phyloP scores from a whole-genome alignment of 2,329 filamentous ascomycete genomes.

The Drechslerella dactyloides region DNA sequence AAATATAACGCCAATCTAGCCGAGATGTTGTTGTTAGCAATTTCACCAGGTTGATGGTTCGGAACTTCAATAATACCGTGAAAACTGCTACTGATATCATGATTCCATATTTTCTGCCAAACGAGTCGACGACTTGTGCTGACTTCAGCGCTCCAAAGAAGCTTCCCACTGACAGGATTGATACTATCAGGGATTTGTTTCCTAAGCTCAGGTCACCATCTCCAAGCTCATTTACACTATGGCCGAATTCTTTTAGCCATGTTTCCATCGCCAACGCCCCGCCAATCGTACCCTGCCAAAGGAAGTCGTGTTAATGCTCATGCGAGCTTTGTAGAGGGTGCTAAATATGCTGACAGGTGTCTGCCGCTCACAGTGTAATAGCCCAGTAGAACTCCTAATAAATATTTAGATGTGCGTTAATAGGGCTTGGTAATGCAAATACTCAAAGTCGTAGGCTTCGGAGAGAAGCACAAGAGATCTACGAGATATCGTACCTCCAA shows the following conservation, averaged over 20 bases:
- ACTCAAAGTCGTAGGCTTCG: not conserved
- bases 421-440: not conserved
- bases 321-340: too few relatives aligned
- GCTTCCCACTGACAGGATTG: slow-evolving; percentile 81
- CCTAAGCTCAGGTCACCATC: slow-evolving; percentile 58
- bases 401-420: not conserved
- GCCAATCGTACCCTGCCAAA: slow-evolving; percentile 65
- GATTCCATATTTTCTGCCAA: slow-evolving; percentile 28
- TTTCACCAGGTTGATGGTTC: not conserved
- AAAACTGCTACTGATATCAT: slow-evolving; percentile 35
- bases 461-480: not conserved
- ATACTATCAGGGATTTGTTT: slow-evolving; percentile 76
- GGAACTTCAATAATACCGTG: slow-evolving; percentile 7
- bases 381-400: slow-evolving; percentile 56
- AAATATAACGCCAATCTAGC: slow-evolving; percentile 68
- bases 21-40: not conserved
- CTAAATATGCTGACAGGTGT: not conserved
- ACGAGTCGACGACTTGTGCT: slow-evolving; percentile 28
- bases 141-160: slow-evolving; percentile 63
- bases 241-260: slow-evolving; percentile 70
- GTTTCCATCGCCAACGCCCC: slow-evolving; percentile 74
- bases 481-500: slow-evolving; percentile 66
- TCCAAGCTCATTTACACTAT: slow-evolving; percentile 59
- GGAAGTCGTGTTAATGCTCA: too few relatives aligned
- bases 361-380: slow-evolving; percentile 22